Base-by-base conservation (phyloP, 306 rosid species). In the Astragalus glycyphyllos region DNA sequence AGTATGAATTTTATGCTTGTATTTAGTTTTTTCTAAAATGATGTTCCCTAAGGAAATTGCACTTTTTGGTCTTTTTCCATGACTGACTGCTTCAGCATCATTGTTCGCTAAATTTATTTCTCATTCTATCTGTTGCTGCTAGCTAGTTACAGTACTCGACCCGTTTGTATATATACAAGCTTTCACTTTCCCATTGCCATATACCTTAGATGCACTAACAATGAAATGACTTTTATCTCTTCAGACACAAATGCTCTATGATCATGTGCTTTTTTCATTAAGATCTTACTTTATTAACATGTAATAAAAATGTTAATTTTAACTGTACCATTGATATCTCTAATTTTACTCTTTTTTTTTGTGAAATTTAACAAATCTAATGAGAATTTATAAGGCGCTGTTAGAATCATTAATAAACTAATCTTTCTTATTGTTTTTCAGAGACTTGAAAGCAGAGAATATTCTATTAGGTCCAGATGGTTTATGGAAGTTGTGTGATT, bases 361-460 rank as follows among this genome's bases (percentile, higher is more conserved):
- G 9, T 14, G 59, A 68, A 17, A 61, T 56, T 31, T 31, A 46
- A 59, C 42, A 56, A 37, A 65, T 69, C 41, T 35, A 54, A 38
- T 15, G 55, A 6, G n/a, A 45, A 41, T 16, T 10, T 61, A 32
- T 11, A 14, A 11, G 48, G 20, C 37, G 8, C 37, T 50, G 48
- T 15, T 44, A 45, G 53, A 61, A 8, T 48, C 8, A 31, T 31
- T 63, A 58, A 58, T 45, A 46, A 50, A 20, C 38, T 64, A 20
- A 32, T 68, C 16, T 73, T 20, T 68, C 15, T 48, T 20, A 75
- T 42, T 42, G 29, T 70, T 79, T 72, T 35, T 20, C 78, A 90
- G 99, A 79, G 99, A 94, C 84, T 87, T 91, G 89, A 94, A 94
- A 87, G 92, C 97, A 14, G 96, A 91, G 77, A 90, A 94, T 82